Percentiles rank a stretch among this genome's conserved stretches.
These are phyloP conservation scores for Bidens hawaiensis DNA, from an alignment of 140 eudicot genomes.

Conservation along the genomic window DNA sequence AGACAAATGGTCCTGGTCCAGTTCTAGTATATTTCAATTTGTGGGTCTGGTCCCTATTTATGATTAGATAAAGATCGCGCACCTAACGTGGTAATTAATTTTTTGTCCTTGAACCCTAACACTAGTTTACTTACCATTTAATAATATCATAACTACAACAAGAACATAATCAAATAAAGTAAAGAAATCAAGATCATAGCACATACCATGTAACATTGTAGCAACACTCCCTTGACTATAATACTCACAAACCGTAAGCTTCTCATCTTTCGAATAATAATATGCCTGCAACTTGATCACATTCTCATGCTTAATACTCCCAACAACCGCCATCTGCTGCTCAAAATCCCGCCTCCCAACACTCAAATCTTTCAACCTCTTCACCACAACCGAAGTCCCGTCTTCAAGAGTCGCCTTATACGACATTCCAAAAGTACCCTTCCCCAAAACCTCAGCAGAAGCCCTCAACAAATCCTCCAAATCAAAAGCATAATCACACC, in stretches of 20 bases:
- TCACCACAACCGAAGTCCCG: constrained; percentile 89
- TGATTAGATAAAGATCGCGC: not conserved
- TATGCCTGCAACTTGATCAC: constrained; percentile 84
- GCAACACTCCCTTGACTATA: constrained; percentile 85
- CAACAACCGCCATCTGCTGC: constrained; percentile 83
- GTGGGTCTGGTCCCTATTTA: not conserved
- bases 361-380: constrained; percentile 88
- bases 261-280: constrained; percentile 95
- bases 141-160: not conserved
- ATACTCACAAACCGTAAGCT: constrained; percentile 84
- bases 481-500: constrained; percentile 90
- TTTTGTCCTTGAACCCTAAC: not conserved
- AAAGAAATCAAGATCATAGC: constrained; percentile 24
- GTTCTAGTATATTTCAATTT: not conserved
- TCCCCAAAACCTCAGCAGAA: constrained; percentile 96
- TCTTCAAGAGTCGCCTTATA: constrained; percentile 93
- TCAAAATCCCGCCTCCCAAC: constrained; percentile 85
- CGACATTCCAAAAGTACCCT: constrained; percentile 93
- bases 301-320: constrained; percentile 83
- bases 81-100: not conserved
- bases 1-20: not conserved
- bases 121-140: not conserved
- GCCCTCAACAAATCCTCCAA: constrained; percentile 96
- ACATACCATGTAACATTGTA: constrained; percentile 85
- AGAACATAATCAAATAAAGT: not conserved